Base-by-base conservation (phyloP, 192 early-diverging fungal species). In the Cladochytrium replicatum region DNA sequence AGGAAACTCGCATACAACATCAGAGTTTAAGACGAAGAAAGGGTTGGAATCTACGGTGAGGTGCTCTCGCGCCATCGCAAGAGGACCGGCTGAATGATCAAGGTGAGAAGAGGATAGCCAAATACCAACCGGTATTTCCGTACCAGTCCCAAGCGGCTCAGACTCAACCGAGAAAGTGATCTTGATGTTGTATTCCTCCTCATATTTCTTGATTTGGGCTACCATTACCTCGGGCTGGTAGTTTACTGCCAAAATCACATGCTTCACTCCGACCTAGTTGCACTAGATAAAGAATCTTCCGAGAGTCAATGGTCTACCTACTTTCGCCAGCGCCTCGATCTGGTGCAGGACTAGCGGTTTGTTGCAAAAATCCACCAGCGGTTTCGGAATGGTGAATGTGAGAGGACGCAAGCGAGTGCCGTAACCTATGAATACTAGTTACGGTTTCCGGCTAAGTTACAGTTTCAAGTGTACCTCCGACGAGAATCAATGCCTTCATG, bases 21-120 rank as follows among this genome's bases (percentile, higher is more conserved):
- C 96, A 55, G 84, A 86, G 79, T 99, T 99, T 32, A 99, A 79
- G 23, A 99, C 96, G 77, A 99, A 99, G 79, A 99, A 99, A n/a
- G 90, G 91, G 37, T 80, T 76, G 49, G 86, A 77, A 67, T 95
- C 92, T 71, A 68, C 69, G n/a, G 37, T 54, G 15, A 91, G 80
- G 41, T 88, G 77, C 27, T 87, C 82, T 46, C 84, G 72, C 43
- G 88, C 88, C 46, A 91, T 71, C 34, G 88, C 88, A 40, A 91
- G 66, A 6, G 88, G 88, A 31, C 88, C 88, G 54, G 48, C 34
- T 9, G n/a, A 37, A 13, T 13, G 34, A 37, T 37, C 34, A 37
- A 37, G 34, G 13, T 37, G 34, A 37, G 17, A 37, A 22, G 4
- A 46, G n/a, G 5, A 46, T 15, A 43, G 5, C 24, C 15, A 19